Evolutionary conservation across 192 early-diverging fungal species (phyloP).

Genomic region (Allomyces javanicus): DNA sequence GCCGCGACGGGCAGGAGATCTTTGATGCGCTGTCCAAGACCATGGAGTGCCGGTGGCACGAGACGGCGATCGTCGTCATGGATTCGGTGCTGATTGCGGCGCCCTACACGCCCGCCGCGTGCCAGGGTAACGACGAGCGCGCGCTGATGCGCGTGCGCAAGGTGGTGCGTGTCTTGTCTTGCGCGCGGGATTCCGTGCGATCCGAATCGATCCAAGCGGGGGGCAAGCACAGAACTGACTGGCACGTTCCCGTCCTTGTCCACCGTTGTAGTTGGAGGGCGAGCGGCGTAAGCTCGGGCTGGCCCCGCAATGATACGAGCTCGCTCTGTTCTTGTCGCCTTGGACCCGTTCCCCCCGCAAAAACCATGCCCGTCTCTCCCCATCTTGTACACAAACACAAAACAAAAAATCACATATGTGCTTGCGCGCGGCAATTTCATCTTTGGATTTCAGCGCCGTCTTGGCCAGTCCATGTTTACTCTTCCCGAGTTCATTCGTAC

Average conservation of each 20-base stretch:
- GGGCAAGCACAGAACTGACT: not conserved
- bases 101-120: constrained; percentile 18
- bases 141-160: constrained; percentile 17
- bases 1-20: constrained; percentile 9
- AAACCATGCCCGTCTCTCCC: too few species aligned
- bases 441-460: too few species aligned
- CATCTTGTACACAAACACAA: too few species aligned
- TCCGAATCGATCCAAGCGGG: too few species aligned
- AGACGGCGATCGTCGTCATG: constrained; percentile 22
- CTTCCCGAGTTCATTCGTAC: too few species aligned
- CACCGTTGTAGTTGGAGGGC: not conserved
- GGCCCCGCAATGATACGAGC: too few species aligned
- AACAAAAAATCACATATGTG: too few species aligned
- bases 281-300: not conserved
- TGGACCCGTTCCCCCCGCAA: too few species aligned
- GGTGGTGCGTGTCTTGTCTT: constrained; percentile 7
- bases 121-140: constrained; percentile 5
- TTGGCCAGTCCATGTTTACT: too few species aligned
- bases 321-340: too few species aligned
- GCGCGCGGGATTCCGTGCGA: too few species aligned
- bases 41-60: constrained; percentile 21
- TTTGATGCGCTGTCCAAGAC: constrained; percentile 33
- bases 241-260: not conserved
- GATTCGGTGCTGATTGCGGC: constrained; percentile 23
- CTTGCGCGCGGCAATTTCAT: too few species aligned